Evolutionary conservation across 2,329 filamentous ascomycete species (phyloP), one percentile per base, ranked within the genome.

Genomic region (Alternaria solani): DNA sequence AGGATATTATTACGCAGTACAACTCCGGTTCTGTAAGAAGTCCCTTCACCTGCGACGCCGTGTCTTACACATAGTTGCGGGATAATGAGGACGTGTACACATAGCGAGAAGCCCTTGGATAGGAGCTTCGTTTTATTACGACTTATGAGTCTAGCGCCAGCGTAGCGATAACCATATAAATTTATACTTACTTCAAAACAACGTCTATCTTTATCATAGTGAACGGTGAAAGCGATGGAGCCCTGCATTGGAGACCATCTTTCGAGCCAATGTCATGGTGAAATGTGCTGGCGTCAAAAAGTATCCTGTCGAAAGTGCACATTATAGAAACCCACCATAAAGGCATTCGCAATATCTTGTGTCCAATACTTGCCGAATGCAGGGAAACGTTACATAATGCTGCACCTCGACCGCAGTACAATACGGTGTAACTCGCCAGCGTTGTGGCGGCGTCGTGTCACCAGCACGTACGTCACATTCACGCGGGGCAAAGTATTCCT

Each of bases 1-100:
- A 80, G 70, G 81, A 82, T 61, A 83, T 83, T 48, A 68, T 79
- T 6, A 69, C 77, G 25, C 74, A 79, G 67, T 82, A 82, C 62
- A 70, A 61, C 30, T 61, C 59, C 6, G 79, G 80, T 7, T 54
- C 52, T 30, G 79, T 82, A 1, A 70, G 81, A 51, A 73, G 76
- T 39, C 66, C 78, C 5, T 83, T 83, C 43, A 81, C 77, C 4
- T 82, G 81, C 67, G 65, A 67, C 11, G 71, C 75, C 3, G 41
- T 46, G 5, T 62, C 75, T 14, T 80, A 79, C 44, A 59, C 73
- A 42, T 75, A 69, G 43, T 47, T 30, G 36, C 14, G n/a, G 18
- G 16, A 3, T 23, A 39, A 14, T 2, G 23, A 2, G 32, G 36
- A 53, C 42, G 41, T 57, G 58, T 61, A 61, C 36, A 53, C 53